Conservation (phyloP, 805 yeast genomes). For the Cyberlindnera japonica region DNA sequence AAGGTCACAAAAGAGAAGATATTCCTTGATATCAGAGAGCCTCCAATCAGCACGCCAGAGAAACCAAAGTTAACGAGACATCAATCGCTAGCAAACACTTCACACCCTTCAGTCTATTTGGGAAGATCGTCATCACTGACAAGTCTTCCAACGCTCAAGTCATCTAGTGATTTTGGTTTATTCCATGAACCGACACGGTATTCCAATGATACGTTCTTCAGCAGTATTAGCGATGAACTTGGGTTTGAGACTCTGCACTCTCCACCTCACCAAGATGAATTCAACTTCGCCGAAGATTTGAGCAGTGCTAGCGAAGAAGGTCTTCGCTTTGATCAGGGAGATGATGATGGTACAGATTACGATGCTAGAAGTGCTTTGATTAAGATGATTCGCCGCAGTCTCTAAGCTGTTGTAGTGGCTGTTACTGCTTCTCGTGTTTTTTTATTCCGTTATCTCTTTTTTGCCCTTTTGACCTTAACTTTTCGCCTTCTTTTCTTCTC, state of each 20-base stretch:
- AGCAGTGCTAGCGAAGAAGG: conserved; percentile 15
- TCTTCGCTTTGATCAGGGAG: background rate
- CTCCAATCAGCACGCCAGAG: background rate
- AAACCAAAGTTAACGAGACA: conserved; percentile 19
- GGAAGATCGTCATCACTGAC: conserved; percentile 19
- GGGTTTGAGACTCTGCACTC: conserved; percentile 8
- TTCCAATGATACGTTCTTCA: conserved; percentile 20
- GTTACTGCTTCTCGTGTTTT: background rate
- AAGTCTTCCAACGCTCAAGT: conserved; percentile 10
- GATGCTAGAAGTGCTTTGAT: conserved; percentile 31
- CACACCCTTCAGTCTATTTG: conserved; percentile 2
- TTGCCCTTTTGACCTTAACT: background rate
- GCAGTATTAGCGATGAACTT: conserved; percentile 17
- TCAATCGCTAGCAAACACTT: conserved; percentile 19
- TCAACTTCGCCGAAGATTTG: conserved; percentile 7
- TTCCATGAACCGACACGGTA: conserved; percentile 25
- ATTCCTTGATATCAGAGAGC: background rate
- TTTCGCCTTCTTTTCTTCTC: no score
- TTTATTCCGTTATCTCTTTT: background rate
- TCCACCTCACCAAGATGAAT: conserved; percentile 6
- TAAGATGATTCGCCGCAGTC: conserved; percentile 27
- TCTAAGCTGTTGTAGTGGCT: conserved; percentile 6
- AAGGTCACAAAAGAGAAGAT: conserved; percentile 17
- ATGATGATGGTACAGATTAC: conserved; percentile 18
- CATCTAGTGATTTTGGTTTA: conserved; percentile 13